Evolutionary conservation across 306 rosid species (phyloP).

Genomic region (Ormosia semicastrata): DNA sequence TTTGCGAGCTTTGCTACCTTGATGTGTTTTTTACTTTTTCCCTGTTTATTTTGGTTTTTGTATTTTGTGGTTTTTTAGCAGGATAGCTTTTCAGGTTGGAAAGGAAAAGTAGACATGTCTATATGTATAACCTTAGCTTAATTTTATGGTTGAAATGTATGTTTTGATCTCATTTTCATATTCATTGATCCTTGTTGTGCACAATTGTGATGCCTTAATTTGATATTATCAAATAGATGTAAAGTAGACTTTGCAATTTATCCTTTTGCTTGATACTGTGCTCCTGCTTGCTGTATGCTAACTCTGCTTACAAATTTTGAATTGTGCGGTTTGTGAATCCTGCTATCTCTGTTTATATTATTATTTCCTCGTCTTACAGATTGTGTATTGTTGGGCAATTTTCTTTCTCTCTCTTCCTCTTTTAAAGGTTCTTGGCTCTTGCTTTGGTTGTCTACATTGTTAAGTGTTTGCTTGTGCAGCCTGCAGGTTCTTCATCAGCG

Average conservation of each 20-base stretch:
- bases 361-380: constrained; percentile 6
- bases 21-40: background rate
- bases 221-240: background rate
- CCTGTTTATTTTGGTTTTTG: background rate
- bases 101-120: background rate
- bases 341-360: constrained; percentile 15
- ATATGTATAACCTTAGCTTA: background rate
- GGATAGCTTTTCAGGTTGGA: constrained; percentile 14
- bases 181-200: background rate
- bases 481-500: constrained; percentile 59
- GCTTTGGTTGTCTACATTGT: constrained; percentile 15
- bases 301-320: background rate
- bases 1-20: background rate
- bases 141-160: background rate
- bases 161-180: background rate
- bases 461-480: constrained; percentile 49
- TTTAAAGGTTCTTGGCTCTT: background rate
- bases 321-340: background rate
- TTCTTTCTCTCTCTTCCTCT: background rate
- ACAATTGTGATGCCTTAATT: background rate
- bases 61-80: background rate
- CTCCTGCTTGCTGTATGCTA: background rate
- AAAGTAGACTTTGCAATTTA: background rate
- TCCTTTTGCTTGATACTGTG: constrained; percentile 1
- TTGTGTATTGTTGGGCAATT: background rate